These are phyloP conservation scores for Venturia nashicola DNA, from an alignment of 2,329 filamentous ascomycete species.

Conservation along the genomic window DNA sequence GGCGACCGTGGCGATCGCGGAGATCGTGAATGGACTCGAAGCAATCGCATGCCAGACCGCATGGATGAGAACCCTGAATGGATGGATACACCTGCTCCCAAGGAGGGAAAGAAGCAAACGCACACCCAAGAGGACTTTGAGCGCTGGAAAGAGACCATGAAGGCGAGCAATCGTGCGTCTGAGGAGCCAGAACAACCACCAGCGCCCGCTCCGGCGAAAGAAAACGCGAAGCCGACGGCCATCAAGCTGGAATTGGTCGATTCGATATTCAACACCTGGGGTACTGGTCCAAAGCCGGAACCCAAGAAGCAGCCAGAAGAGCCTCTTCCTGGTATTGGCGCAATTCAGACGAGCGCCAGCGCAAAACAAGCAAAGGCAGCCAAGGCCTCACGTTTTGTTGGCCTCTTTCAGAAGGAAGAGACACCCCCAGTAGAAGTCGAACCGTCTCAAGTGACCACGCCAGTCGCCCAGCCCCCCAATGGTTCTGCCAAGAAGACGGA, in stretches of 20 bases:
- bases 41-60: conserved; percentile 19
- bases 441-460: conserved; percentile 13
- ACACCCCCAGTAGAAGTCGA: conserved; percentile 14
- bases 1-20: not conserved
- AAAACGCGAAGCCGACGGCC: conserved; percentile 13
- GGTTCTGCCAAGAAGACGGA: conserved; percentile 36
- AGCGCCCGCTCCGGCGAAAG: conserved; percentile 24
- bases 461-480: conserved; percentile 12
- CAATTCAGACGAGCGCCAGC: not conserved
- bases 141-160: conserved; percentile 89
- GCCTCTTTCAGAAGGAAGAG: conserved; percentile 44
- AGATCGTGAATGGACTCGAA: conserved; percentile 8
- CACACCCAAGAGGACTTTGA: conserved; percentile 87
- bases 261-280: conserved; percentile 11
- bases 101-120: conserved; percentile 53
- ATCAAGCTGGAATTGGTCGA: conserved; percentile 2
- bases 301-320: not conserved
- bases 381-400: conserved; percentile 77
- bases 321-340: conserved; percentile 2
- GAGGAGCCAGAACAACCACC: conserved; percentile 31
- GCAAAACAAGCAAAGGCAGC: conserved; percentile 14
- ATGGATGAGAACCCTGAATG: conserved; percentile 80
- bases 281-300: not conserved
- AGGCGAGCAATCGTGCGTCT: conserved; percentile 30
- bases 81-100: conserved; percentile 58